These are phyloP conservation scores for Fusarium subtropicale DNA, from an alignment of 2,329 filamentous ascomycete genomes.

Conservation along the genomic window DNA sequence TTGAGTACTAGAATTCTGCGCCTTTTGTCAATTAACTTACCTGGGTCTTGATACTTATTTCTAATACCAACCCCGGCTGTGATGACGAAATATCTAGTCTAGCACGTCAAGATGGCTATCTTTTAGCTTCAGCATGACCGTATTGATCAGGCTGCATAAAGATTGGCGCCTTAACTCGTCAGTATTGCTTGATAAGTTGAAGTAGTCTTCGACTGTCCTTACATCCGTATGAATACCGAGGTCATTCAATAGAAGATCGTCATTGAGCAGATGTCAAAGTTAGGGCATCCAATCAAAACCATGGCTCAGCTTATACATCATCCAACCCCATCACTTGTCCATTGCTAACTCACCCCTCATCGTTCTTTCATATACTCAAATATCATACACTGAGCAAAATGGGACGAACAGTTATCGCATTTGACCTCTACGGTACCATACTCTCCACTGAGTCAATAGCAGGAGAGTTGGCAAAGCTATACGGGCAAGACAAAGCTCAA, in stretches of 20 bases:
- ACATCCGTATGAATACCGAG: too few relatives aligned
- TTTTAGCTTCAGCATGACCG: too few relatives aligned
- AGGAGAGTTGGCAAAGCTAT: conserved; percentile 66
- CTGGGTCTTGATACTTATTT: too few relatives aligned
- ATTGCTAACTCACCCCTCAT: background rate
- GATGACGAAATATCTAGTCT: too few relatives aligned
- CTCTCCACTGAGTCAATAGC: conserved; percentile 78
- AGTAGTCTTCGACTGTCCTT: too few relatives aligned
- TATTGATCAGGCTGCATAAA: too few relatives aligned
- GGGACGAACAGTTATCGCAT: conserved; percentile 67
- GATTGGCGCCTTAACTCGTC: too few relatives aligned
- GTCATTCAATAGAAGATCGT: background rate
- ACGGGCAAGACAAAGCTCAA: conserved; percentile 67
- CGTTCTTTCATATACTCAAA: background rate
- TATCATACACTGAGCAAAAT: conserved; percentile 16
- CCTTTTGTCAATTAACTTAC: too few relatives aligned
- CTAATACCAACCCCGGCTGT: too few relatives aligned
- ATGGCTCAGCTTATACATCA: background rate
- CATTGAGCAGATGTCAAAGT: background rate
- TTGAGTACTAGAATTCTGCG: too few relatives aligned
- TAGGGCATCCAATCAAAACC: background rate
- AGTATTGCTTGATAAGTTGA: too few relatives aligned
- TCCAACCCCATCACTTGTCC: background rate
- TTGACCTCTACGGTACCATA: conserved; percentile 81
- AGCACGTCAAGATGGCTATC: too few relatives aligned